Conservation (phyloP, 176 grass and related monocot species). For the Ensete ventricosum region DNA sequence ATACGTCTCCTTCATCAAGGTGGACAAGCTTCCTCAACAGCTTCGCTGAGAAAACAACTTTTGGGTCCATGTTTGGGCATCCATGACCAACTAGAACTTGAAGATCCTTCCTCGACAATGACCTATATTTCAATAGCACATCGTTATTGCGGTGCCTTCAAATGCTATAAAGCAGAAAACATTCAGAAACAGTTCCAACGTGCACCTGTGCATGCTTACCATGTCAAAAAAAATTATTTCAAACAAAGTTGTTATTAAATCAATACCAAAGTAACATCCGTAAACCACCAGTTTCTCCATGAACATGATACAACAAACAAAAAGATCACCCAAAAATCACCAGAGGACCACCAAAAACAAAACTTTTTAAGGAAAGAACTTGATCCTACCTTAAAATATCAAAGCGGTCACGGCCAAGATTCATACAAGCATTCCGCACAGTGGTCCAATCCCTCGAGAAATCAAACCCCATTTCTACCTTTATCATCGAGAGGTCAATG, state of each 20-base stretch:
- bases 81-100: slow-evolving; percentile 83
- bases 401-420: slow-evolving; percentile 79
- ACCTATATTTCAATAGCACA: slow-evolving; percentile 33
- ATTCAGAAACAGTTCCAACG: neutral
- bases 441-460: slow-evolving; percentile 82
- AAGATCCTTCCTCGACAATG: slow-evolving; percentile 76
- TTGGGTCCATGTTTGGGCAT: slow-evolving; percentile 68
- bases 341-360: neutral
- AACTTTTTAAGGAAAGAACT: neutral
- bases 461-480: slow-evolving; percentile 56
- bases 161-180: neutral
- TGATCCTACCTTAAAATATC: slow-evolving; percentile 70
- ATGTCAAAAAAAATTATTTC: neutral
- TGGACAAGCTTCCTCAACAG: slow-evolving; percentile 85
- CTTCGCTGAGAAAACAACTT: slow-evolving; percentile 88
- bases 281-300: neutral
- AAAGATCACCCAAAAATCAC: neutral
- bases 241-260: neutral
- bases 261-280: neutral
- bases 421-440: slow-evolving; percentile 82
- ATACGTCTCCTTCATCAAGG: slow-evolving; percentile 96
- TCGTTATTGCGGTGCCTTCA: neutral
- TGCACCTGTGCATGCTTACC: neutral
- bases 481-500: slow-evolving; percentile 48
- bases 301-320: neutral